Percentiles rank a stretch among this genome's conserved stretches.
Evolutionary conservation across 148 eudicot species (phyloP).

Genomic region (Mesembryanthemum crystallinum): DNA sequence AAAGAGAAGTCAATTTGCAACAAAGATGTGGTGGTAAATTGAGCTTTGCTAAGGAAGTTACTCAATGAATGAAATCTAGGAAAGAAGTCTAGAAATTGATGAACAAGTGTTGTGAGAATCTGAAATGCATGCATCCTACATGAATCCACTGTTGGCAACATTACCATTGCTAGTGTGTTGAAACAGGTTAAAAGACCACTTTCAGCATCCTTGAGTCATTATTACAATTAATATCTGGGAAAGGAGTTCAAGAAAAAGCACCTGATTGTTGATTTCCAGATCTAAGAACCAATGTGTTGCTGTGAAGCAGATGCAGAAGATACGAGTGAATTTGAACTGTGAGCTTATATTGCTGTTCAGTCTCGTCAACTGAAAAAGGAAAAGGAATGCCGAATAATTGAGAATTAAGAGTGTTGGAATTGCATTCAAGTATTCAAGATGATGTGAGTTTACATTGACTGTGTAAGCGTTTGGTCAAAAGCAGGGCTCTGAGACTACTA

Average conservation of each 20-base stretch:
- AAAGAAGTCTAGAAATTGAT: too few species aligned
- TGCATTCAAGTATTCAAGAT: too few species aligned
- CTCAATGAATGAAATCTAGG: background rate
- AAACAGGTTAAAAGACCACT: background rate
- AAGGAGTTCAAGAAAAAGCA: background rate
- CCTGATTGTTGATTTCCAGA: background rate
- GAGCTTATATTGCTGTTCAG: background rate
- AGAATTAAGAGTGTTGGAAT: constrained; percentile 21
- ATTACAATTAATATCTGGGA: background rate
- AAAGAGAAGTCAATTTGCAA: background rate
- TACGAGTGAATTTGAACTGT: background rate
- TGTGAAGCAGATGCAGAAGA: background rate
- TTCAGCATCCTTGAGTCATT: background rate
- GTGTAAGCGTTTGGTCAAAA: too few species aligned
- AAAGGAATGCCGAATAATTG: background rate
- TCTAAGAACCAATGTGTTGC: background rate
- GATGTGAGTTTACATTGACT: too few species aligned
- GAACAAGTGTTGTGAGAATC: background rate
- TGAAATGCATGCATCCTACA: background rate
- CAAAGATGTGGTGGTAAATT: background rate
- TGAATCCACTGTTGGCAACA: too few species aligned
- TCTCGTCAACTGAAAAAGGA: background rate
- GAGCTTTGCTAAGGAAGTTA: background rate
- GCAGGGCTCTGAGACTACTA: too few species aligned
- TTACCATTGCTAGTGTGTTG: background rate